Evolutionary conservation across 768 basidiomycete genomes (phyloP), one percentile per base, ranked within the genome.

Genomic region (Amanita exitialis): DNA sequence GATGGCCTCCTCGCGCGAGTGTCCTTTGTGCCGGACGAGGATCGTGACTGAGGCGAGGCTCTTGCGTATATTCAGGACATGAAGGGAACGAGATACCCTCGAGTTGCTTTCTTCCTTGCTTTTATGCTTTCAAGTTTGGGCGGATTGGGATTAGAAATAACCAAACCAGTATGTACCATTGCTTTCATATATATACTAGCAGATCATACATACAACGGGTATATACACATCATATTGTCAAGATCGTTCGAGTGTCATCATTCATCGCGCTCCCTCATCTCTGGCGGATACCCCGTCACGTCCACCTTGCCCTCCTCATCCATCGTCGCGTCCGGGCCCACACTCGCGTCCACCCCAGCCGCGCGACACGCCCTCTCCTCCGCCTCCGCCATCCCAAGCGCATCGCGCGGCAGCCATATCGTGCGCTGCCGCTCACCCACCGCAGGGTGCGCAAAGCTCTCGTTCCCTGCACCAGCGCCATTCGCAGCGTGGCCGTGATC

Each of bases 401-500:
- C 58, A 62, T 98, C 95, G 35, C 69, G 66, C 18, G 95, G 90
- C 49, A 97, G 65, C 95, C 95, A 98, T 28, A 97, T 69, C 4
- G 80, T 72, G 55, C 83, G 74, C 66, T 92, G 89, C 43, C 86
- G 80, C 46, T 79, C 66, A 54, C 71, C 78, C 49, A 79, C 74
- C 6, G 91, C 91, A 13, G 95, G 95, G 59, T 95, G 95, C 42
- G 86, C 82, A 68, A 95, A 97, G 10, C 86, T 84, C 45, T 78
- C 66, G 3, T 70, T 69, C 42, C 71, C 69, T 16, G n/a, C n/a
- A n/a, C n/a, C n/a, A n/a, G n/a, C n/a, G n/a, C n/a, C n/a, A n/a
- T n/a, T n/a, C n/a, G n/a, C n/a, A n/a, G n/a, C n/a, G n/a, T n/a
- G n/a, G n/a, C n/a, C n/a, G 5, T 54, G 41, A 34, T 16, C 39